Base-by-base conservation (phyloP, 2,329 filamentous ascomycete species). In the Diatrype stigma region DNA sequence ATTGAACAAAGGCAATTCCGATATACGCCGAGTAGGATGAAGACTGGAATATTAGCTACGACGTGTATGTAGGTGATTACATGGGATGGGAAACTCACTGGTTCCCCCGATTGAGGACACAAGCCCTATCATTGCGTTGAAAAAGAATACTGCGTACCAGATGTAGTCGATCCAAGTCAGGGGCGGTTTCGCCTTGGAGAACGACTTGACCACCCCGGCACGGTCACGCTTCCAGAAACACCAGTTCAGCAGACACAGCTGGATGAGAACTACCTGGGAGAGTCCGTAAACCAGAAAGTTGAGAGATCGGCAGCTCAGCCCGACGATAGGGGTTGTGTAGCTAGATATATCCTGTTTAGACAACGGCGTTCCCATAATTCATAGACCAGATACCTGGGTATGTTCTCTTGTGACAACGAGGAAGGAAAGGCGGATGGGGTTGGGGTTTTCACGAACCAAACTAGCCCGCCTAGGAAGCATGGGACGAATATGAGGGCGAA, bases 231-330 rank as follows among this genome's bases (percentile, higher is more conserved):
- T 14, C 22, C 22, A 11, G 40, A 45, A 47, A 17, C 48, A 45
- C 45, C 38, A 48, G 45, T 46, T 45, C 4, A 51, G 22, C 2
- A 51, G 6, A 46, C 51, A 54, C 5, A 54, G 23, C 5, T 49
- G 14, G 17, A 51, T 48, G 26, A 54, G 51, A 32, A 34, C 34
- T 12, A 54, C 14, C 42, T 54, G 51, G 2, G 51, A 51, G 26
- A 28, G 34, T 5, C 8, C 46, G 37, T 54, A 54, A 6, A 34
- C 30, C 23, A 54, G 40, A 14, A 54, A 34, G 6, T 49, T 42
- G 22, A 54, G 35, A 12, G 51, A 48, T 14, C 51, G 51, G 22
- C 51, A 54, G 22, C 51, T 47, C 12, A 54, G 51, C 7, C 51
- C 51, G 10, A 44, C 21, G 16, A 28, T 45, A 22, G 51, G 51